phyloP scores from a whole-genome alignment of 805 yeast species.

The Nakazawaea laoshanensis region DNA sequence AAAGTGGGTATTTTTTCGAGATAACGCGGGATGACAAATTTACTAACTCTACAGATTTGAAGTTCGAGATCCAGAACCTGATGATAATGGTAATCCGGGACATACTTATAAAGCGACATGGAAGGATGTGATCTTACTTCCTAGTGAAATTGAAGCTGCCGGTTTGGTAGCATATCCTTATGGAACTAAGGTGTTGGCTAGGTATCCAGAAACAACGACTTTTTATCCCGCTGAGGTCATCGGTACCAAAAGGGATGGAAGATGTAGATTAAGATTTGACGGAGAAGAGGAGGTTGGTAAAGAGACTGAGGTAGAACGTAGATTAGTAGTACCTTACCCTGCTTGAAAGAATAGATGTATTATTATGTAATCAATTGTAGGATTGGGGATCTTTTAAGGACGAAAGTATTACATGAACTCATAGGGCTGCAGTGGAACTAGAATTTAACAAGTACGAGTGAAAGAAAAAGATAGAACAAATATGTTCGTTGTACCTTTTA shows the following conservation, averaged over 20 bases:
- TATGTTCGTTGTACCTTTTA: no score
- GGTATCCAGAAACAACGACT: conserved; percentile 96
- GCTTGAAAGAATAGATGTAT: no score
- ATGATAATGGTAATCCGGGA: conserved; percentile 83
- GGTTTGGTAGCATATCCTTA: conserved; percentile 49
- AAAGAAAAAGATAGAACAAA: no score
- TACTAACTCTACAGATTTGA: conserved; percentile 74
- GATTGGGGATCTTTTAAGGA: no score
- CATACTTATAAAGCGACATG: conserved; percentile 75
- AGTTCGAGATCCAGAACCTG: conserved; percentile 97
- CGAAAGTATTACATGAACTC: no score
- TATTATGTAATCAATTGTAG: no score
- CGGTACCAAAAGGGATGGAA: conserved; percentile 66
- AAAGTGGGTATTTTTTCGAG: conserved; percentile 22
- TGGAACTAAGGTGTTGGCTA: conserved; percentile 79
- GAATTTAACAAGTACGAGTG: no score
- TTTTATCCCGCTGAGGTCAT: conserved; percentile 92
- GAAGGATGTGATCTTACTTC: conserved; percentile 72
- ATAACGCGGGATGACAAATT: conserved; percentile 95
- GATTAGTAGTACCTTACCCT: conserved; percentile 76
- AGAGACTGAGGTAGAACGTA: conserved; percentile 86
- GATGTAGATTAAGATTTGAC: conserved; percentile 76
- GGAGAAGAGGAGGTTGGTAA: conserved; percentile 97
- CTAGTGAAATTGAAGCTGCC: conserved; percentile 37
- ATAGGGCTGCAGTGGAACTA: no score